These are phyloP conservation scores for Calocybe gambosa DNA, from an alignment of 1,284 basidiomycete species.

Conservation along the genomic window DNA sequence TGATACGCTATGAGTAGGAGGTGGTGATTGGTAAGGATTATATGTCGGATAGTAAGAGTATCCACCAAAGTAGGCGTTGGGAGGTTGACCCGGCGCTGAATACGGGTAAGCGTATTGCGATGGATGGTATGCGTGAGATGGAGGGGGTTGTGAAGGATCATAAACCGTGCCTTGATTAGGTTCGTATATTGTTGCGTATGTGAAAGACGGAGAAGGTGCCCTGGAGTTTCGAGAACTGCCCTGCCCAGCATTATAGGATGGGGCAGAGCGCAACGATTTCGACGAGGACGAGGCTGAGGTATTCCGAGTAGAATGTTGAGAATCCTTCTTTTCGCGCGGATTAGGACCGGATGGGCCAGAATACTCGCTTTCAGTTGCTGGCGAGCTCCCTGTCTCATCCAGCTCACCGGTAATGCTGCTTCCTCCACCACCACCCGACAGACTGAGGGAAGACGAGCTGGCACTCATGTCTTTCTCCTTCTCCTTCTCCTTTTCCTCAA, in stretches of 20 bases:
- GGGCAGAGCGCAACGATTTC: slow-evolving; percentile 48
- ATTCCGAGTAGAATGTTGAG: slow-evolving; percentile 34
- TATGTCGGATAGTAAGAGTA: slow-evolving; percentile 31
- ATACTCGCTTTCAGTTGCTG: slow-evolving; percentile 75
- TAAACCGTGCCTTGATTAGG: slow-evolving; percentile 41
- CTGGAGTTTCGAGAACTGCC: slow-evolving; percentile 61
- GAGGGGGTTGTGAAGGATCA: slow-evolving; percentile 41
- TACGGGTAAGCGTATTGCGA: slow-evolving; percentile 33
- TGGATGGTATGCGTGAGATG: slow-evolving; percentile 30
- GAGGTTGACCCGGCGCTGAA: slow-evolving; percentile 26
- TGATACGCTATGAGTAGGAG: slow-evolving; percentile 27
- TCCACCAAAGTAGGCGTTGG: slow-evolving; percentile 24
- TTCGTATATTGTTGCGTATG: slow-evolving; percentile 65
- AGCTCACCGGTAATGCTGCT: slow-evolving; percentile 56
- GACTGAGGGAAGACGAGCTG: slow-evolving; percentile 66
- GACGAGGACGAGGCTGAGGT: slow-evolving; percentile 46
- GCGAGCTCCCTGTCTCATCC: slow-evolving; percentile 61
- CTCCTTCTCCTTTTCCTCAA: slow-evolving; percentile 66
- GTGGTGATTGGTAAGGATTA: slow-evolving; percentile 30
- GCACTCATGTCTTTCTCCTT: slow-evolving; percentile 72
- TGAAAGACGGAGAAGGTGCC: slow-evolving; percentile 68
- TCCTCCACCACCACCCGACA: slow-evolving; percentile 52
- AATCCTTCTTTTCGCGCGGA: slow-evolving; percentile 47
- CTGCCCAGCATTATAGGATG: slow-evolving; percentile 45
- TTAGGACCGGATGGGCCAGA: slow-evolving; percentile 46